phyloP scores from a whole-genome alignment of 345 rosid genomes.

The Heritiera littoralis region DNA sequence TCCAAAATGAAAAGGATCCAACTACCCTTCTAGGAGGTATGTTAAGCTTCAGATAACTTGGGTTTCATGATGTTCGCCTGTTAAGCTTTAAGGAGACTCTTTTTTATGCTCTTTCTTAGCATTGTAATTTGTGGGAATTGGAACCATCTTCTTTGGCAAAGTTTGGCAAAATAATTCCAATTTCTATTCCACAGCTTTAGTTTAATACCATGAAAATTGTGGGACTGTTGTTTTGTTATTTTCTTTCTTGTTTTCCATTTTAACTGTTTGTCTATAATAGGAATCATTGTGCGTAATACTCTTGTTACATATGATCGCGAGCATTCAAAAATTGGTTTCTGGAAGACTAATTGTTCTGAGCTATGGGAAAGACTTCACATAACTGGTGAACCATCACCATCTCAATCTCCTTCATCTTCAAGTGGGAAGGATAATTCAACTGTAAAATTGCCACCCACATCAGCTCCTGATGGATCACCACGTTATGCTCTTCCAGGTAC shows the following conservation, averaged over 20 bases:
- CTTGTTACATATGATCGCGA: slow-evolving; percentile 83
- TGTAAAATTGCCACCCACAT: slow-evolving; percentile 37
- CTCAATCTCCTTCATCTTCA: slow-evolving; percentile 42
- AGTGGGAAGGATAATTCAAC: slow-evolving; percentile 34
- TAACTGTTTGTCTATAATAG: slow-evolving; percentile 36
- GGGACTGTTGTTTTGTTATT: slow-evolving; percentile 4
- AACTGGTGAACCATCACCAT: slow-evolving; percentile 45
- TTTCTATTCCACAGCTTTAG: not conserved
- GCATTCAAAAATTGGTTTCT: slow-evolving; percentile 79
- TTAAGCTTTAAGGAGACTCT: not conserved
- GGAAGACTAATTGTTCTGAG: slow-evolving; percentile 96
- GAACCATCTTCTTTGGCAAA: not conserved
- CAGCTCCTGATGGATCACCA: slow-evolving; percentile 39
- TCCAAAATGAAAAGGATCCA: slow-evolving; percentile 85
- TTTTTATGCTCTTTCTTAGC: not conserved
- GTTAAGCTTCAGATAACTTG: not conserved
- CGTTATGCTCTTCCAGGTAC: slow-evolving; percentile 47
- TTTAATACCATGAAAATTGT: not conserved
- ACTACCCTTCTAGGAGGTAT: slow-evolving; percentile 91
- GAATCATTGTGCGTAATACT: slow-evolving; percentile 83
- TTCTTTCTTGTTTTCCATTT: not conserved
- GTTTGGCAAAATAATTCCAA: not conserved
- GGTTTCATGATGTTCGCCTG: not conserved
- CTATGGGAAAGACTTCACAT: slow-evolving; percentile 73
- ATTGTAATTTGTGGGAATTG: not conserved